Base-by-base conservation (phyloP, 106 monocot species). In the Posidonia australis region DNA sequence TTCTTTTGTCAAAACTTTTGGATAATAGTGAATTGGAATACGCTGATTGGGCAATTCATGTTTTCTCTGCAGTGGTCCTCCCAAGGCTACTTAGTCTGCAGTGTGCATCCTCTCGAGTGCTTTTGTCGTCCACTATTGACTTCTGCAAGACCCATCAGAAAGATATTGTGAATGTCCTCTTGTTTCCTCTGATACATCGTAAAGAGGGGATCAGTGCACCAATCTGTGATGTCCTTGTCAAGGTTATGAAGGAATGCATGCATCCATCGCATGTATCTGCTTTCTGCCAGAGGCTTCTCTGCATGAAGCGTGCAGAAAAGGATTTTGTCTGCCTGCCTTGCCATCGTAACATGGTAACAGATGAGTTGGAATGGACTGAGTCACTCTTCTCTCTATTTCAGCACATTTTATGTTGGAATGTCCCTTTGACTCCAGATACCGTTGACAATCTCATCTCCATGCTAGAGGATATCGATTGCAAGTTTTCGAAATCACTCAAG, bases 261-360 rank as follows among this genome's bases (percentile, higher is more conserved):
- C 84, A 90, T 60, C 79, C 66, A 9, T 36, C 70, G 42, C 90
- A 90, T 57, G 74, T 87, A 24, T 82, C 96, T 0, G 79, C 86
- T 19, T 84, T 80, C 77, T 87, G 79, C 65, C 96, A 90, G 62
- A 76, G 72, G 62, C 64, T 96, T 51, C 76, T 96, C 18, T 80
- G 67, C 44, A 44, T 64, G 6, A 69, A 72, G 13, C 26, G 30
- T 23, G 58, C 48, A 21, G 71, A 70, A 7, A 63, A 57, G 43
- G 76, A 55, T 14, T n/a, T 74, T n/a, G 17, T 81, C 18, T 82
- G 81, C 63, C 58, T 84, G 62, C 76, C 83, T 65, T 70, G 82
- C 59, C 94, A 84, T 58, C 59, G 10, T 31, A 75, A 71, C 44
- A 51, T 73, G 57, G 69, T 96, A 44, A 71, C 72, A 1, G 56